Evolutionary conservation across 495 filamentous ascomycete species (phyloP), one percentile per base, ranked within the genome.

Genomic region (Staphylotrichum longicolle): DNA sequence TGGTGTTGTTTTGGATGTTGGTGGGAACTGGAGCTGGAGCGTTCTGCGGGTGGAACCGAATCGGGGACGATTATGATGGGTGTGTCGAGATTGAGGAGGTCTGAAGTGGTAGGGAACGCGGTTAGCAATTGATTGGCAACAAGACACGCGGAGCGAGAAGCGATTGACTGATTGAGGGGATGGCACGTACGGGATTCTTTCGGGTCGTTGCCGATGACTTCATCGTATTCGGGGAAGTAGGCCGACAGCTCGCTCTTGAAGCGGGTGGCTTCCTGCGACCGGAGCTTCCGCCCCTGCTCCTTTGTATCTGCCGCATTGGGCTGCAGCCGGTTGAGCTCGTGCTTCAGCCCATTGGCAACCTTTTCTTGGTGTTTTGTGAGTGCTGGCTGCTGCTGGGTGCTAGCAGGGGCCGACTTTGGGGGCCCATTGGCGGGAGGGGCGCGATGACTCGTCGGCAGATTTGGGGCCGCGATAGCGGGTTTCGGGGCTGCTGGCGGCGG

Each of bases 221-320:
- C 88, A 70, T 96, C 92, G 74, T 93, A 96, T 62, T 93, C 91
- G 47, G 89, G 85, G 67, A 96, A 95, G 73, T 94, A 96, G 37
- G 84, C 80, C 8, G 91, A 87, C 34, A 96, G 80, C 68, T 96
- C 92, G 75, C 91, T 95, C 80, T 92, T 93, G 70, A 90, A 86
- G 60, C 90, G 76, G 54, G 75, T 78, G 30, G 75, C 77, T 61
- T 83, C 81, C 63, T 82, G 78, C 54, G 80, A 83, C 58, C 82
- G 74, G 66, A 85, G 70, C 70, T 83, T 83, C 60, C 82, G 78
- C 68, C 71, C 80, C 68, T 68, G 72, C 30, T 76, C 75, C 58
- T 75, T 77, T 27, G 73, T 69, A 62, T 80, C 76, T 9, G 68
- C 75, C 39, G 57, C 60, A 66, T 54, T 71, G 7, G 78, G 77